These are phyloP conservation scores for Pholiota adiposa DNA, from an alignment of 1,284 basidiomycete species.

Conservation along the genomic window DNA sequence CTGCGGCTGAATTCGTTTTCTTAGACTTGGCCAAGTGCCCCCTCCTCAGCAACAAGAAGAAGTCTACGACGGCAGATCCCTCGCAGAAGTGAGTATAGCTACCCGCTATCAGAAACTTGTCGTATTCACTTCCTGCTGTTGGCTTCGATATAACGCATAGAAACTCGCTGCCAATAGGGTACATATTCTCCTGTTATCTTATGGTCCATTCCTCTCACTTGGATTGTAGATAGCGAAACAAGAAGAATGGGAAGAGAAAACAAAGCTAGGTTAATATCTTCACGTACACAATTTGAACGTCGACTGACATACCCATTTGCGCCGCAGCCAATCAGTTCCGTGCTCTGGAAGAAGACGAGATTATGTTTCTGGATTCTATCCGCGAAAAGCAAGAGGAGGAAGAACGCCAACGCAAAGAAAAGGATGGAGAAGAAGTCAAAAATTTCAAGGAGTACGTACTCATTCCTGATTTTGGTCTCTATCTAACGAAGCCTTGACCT, in stretches of 20 bases:
- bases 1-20: slow-evolving; percentile 6
- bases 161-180: slow-evolving; percentile 86
- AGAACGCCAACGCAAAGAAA: slow-evolving; percentile 72
- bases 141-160: slow-evolving; percentile 48
- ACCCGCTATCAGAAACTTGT: slow-evolving; percentile 16
- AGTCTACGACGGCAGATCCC: slow-evolving; percentile 83
- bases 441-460: slow-evolving; percentile 74
- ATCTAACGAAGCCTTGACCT: slow-evolving; percentile 6
- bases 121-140: slow-evolving; percentile 46
- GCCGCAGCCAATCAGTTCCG: slow-evolving; percentile 87
- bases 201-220: slow-evolving; percentile 26
- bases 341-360: slow-evolving; percentile 88
- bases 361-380: slow-evolving; percentile 85
- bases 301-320: neutral
- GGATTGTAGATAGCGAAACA: slow-evolving; percentile 76
- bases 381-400: slow-evolving; percentile 77
- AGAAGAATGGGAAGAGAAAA: slow-evolving; percentile 94
- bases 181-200: slow-evolving; percentile 29
- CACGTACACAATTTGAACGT: neutral
- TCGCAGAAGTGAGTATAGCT: slow-evolving; percentile 77
- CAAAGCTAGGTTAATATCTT: slow-evolving; percentile 69
- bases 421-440: slow-evolving; percentile 82
- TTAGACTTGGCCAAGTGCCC: slow-evolving; percentile 85
- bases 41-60: slow-evolving; percentile 79
- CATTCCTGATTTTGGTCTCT: slow-evolving; percentile 11